Conservation (phyloP, 2,329 filamentous ascomycete species). For the Curvularia sp. region DNA sequence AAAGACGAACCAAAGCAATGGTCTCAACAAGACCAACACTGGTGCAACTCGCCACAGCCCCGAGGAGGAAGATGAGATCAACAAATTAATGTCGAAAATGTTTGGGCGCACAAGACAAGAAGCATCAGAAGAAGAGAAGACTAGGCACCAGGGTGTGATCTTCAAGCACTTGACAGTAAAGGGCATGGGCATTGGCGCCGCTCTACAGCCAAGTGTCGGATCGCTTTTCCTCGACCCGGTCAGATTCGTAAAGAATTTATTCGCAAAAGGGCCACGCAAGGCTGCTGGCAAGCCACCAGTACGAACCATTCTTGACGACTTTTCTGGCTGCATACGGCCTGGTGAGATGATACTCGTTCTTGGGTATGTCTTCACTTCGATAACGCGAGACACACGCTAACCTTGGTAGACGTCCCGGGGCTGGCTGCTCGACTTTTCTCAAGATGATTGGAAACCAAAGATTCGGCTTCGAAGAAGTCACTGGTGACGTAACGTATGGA, state of each 20-base stretch:
- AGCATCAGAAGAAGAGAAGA: conserved; percentile 73
- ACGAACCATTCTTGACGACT: conserved; percentile 70
- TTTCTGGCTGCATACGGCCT: conserved; percentile 73
- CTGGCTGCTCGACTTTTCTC: conserved; percentile 74
- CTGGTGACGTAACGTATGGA: conserved; percentile 64
- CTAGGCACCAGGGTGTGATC: conserved; percentile 71
- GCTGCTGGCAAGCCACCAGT: conserved; percentile 61
- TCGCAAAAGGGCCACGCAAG: conserved; percentile 53
- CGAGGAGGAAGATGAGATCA: conserved; percentile 62
- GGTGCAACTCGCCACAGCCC: conserved; percentile 30
- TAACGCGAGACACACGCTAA: neutral
- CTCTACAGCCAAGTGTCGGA: conserved; percentile 66
- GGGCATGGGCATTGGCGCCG: conserved; percentile 66
- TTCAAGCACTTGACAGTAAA: conserved; percentile 71
- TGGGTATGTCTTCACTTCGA: conserved; percentile 48
- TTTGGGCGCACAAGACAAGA: conserved; percentile 71
- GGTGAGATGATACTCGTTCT: conserved; percentile 76
- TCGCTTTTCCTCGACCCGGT: conserved; percentile 69
- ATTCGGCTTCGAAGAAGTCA: conserved; percentile 64
- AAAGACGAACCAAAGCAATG: conserved; percentile 50
- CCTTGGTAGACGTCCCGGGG: conserved; percentile 61
- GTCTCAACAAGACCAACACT: conserved; percentile 36
- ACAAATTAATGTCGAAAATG: conserved; percentile 72
- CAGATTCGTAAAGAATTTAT: conserved; percentile 61
- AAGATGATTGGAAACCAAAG: conserved; percentile 73